Percentiles rank a stretch among this genome's conserved stretches.
These are phyloP conservation scores for Ehretia macrophylla DNA, from an alignment of 257 asterid genomes.

Conservation along the genomic window DNA sequence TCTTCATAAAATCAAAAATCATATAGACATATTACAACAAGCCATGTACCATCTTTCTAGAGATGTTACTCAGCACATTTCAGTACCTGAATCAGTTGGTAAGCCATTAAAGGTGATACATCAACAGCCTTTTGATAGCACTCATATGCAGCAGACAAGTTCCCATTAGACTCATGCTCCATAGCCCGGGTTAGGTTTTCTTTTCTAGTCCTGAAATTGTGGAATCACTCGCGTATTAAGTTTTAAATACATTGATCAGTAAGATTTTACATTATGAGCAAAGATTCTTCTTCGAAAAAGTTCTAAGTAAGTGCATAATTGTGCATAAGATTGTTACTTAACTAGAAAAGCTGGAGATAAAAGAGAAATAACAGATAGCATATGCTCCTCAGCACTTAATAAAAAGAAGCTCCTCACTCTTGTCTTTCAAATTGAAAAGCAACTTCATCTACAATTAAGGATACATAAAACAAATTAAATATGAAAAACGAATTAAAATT, in stretches of 20 bases:
- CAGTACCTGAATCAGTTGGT: conserved; percentile 83
- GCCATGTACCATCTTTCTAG: too few relatives aligned
- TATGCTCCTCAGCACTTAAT: too few relatives aligned
- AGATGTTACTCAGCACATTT: background rate
- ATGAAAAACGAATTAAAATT: too few relatives aligned
- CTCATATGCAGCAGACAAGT: conserved; percentile 78
- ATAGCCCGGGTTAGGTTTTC: conserved; percentile 85
- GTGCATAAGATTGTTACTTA: background rate
- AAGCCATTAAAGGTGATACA: conserved; percentile 90
- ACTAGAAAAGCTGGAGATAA: too few relatives aligned
- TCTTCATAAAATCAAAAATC: background rate
- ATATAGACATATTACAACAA: too few relatives aligned
- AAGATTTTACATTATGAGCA: background rate
- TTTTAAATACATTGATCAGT: background rate
- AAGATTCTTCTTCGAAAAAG: background rate
- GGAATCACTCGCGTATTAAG: background rate
- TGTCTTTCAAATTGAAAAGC: too few relatives aligned
- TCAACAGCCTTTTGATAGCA: conserved; percentile 98
- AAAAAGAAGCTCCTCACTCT: too few relatives aligned
- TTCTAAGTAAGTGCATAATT: background rate
- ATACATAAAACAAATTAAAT: too few relatives aligned
- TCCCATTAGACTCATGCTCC: conserved; percentile 95
- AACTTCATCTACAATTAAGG: too few relatives aligned
- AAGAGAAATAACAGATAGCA: too few relatives aligned
- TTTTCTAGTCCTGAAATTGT: conserved; percentile 58